Base-by-base conservation (phyloP, 768 basidiomycete species). In the Xanthoconium stramineum region DNA sequence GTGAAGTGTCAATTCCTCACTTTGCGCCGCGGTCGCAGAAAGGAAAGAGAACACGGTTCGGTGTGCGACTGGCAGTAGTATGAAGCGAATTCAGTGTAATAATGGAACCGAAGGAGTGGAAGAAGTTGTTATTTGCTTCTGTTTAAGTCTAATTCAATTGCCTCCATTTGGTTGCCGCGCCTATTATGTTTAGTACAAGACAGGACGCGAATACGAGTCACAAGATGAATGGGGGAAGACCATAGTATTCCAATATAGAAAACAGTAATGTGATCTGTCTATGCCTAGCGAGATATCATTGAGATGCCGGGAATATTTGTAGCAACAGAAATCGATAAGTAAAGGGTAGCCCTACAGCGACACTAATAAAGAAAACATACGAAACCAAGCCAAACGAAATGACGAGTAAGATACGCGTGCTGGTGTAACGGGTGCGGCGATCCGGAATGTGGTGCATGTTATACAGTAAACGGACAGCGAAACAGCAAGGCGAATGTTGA, bases 301-400 rank as follows among this genome's bases (percentile, higher is more conserved):
- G 66, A 52, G 59, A 57, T 64, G 61, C 17, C 14, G 64, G 67
- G 66, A 62, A 69, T 70, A 70, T 57, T 59, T 61, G 66, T 69
- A 64, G 59, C 68, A 69, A 65, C 61, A 70, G 57, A 40, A 60
- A 56, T 38, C 42, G 64, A 64, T 69, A 69, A 69, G 69, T 70
- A 62, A 57, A 54, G 52, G 57, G 63, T 50, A 58, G 42, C 60
- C 30, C 54, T 64, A 68, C 64, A 59, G 52, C 47, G 59, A 70
- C 66, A 48, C 58, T 50, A 59, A 64, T 63, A 67, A 61, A 65
- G 65, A 68, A 59, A 59, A 56, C 61, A 62, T 58, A 61, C 47
- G 59, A 52, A 57, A 60, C 52, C 62, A 58, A 61, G 52, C 51
- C 20, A 52, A 57, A 64, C 53, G 56, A 56, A 56, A 52, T 48